A percentile compares a stretch with the other conserved stretches of the same genome.
phyloP scores from a whole-genome alignment of 2,329 filamentous ascomycete genomes.

The Hypomyces rosellus region DNA sequence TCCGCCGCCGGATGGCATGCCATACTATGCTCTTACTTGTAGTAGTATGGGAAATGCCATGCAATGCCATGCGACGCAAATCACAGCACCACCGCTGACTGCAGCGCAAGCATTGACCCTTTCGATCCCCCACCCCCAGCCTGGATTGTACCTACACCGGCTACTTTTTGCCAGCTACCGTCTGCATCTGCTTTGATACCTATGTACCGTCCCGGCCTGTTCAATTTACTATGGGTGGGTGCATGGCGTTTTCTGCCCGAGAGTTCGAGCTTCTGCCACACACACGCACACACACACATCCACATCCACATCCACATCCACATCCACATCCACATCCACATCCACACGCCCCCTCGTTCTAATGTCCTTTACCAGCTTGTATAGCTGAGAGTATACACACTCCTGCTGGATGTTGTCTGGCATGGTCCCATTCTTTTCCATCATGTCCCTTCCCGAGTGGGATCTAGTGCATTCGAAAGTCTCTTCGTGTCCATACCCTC shows the following conservation, averaged over 20 bases:
- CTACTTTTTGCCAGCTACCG: slow-evolving; percentile 1
- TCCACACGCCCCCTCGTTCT: slow-evolving; percentile 4
- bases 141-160: background rate
- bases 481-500: slow-evolving; percentile 5
- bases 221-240: slow-evolving; percentile 4
- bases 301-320: no score
- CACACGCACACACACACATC: no score
- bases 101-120: slow-evolving; percentile 5
- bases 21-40: background rate
- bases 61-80: slow-evolving; percentile 11
- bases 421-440: background rate
- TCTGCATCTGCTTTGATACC: slow-evolving; percentile 3
- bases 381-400: slow-evolving; percentile 4
- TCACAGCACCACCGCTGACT: slow-evolving; percentile 2
- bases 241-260: slow-evolving; percentile 10
- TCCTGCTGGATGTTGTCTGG: slow-evolving; percentile 8
- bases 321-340: no score
- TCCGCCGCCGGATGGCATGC: background rate
- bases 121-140: slow-evolving; percentile 14
- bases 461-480: slow-evolving; percentile 8
- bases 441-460: slow-evolving; percentile 9
- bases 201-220: background rate
- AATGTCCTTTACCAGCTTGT: slow-evolving; percentile 4
- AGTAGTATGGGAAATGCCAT: background rate
- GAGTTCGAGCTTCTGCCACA: background rate